Conservation (phyloP, 2,329 filamentous ascomycete species). For the Fusarium algeriense region DNA sequence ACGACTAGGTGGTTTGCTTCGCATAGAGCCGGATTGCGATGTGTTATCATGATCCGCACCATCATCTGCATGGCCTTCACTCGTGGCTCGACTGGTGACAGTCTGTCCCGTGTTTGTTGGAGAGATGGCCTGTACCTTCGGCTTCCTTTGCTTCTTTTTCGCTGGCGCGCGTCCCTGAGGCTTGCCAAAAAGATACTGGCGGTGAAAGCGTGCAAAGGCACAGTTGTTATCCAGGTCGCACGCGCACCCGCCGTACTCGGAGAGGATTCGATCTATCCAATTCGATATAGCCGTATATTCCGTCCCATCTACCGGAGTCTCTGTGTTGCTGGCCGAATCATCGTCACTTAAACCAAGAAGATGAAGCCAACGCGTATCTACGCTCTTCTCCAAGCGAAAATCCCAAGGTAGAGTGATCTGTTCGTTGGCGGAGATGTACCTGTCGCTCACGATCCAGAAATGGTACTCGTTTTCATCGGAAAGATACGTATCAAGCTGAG, state of each 20-base stretch:
- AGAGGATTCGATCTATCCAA: constrained; percentile 77
- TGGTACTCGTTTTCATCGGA: constrained; percentile 84
- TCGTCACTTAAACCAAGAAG: constrained; percentile 74
- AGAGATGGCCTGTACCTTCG: constrained; percentile 68
- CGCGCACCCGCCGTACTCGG: constrained; percentile 84
- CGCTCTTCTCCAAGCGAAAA: constrained; percentile 70
- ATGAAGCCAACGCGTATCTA: constrained; percentile 66
- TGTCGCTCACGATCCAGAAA: constrained; percentile 91
- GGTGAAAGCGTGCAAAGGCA: constrained; percentile 73
- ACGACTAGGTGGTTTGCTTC: constrained; percentile 75
- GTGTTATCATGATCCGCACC: constrained; percentile 64
- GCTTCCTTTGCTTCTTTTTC: constrained; percentile 67
- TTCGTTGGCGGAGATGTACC: constrained; percentile 74
- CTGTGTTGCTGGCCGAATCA: constrained; percentile 60
- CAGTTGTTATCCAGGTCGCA: constrained; percentile 75
- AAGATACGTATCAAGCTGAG: constrained; percentile 87
- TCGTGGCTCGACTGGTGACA: constrained; percentile 72
- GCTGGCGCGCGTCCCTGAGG: constrained; percentile 54
- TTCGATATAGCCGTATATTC: constrained; percentile 71
- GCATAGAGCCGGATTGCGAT: constrained; percentile 61
- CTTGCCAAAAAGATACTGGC: constrained; percentile 64
- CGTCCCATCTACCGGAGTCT: constrained; percentile 67
- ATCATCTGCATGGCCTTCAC: constrained; percentile 71
- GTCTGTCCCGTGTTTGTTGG: constrained; percentile 72
- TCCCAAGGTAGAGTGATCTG: constrained; percentile 77